phyloP scores from a whole-genome alignment of 352 stramenopile genomes.

The Phytophthora foliorum region DNA sequence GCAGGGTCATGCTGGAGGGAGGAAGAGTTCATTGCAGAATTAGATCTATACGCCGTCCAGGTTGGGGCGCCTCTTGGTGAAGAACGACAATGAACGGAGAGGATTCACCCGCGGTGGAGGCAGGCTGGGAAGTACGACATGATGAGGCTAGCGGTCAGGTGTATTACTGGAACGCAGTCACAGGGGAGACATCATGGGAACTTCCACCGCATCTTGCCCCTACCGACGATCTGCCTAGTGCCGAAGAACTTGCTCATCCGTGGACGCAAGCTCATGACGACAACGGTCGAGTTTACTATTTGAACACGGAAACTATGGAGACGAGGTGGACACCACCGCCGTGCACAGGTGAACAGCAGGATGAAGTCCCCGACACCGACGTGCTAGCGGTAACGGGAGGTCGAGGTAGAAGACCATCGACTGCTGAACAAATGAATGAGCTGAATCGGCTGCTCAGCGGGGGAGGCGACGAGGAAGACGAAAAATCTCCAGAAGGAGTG shows the following conservation, averaged over 20 bases:
- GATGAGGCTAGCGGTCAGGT: slow-evolving; percentile 52
- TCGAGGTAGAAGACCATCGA: slow-evolving; percentile 47
- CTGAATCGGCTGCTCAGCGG: slow-evolving; percentile 67
- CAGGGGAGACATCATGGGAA: slow-evolving; percentile 69
- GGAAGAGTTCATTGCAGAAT: slow-evolving; percentile 16
- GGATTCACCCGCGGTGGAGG: neutral
- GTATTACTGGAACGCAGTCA: slow-evolving; percentile 65
- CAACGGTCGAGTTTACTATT: slow-evolving; percentile 53
- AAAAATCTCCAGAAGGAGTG: slow-evolving; percentile 21
- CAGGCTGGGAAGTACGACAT: slow-evolving; percentile 56
- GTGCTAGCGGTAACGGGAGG: slow-evolving; percentile 21
- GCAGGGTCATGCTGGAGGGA: neutral
- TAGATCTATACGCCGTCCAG: slow-evolving; percentile 4
- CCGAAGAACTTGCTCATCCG: slow-evolving; percentile 7
- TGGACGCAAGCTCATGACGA: slow-evolving; percentile 63
- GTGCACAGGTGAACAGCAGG: slow-evolving; percentile 1
- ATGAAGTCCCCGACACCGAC: neutral
- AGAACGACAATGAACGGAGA: slow-evolving; percentile 28
- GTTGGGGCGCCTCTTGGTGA: slow-evolving; percentile 18
- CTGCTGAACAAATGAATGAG: slow-evolving; percentile 70
- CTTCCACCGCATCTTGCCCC: slow-evolving; percentile 15
- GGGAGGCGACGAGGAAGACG: slow-evolving; percentile 42
- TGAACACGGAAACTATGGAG: slow-evolving; percentile 66
- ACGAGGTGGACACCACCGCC: slow-evolving; percentile 58
- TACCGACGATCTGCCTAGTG: neutral